Percentiles rank a stretch among this genome's conserved stretches.
phyloP scores from a whole-genome alignment of 257 asterid species.

The Solanum ahanhuiri region DNA sequence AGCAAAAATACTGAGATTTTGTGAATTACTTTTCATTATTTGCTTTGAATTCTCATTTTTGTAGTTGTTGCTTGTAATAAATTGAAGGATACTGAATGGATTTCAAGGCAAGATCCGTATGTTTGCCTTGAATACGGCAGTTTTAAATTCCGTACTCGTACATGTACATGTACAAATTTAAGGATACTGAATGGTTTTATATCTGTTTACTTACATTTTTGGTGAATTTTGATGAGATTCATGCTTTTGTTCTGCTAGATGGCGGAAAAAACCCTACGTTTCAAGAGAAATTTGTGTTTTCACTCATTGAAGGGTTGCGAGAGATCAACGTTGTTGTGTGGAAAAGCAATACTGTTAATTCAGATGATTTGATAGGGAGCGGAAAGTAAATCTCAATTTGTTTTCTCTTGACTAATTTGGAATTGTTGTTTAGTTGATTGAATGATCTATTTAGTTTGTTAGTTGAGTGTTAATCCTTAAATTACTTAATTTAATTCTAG shows the following conservation, averaged over 20 bases:
- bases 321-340: conserved; percentile 60
- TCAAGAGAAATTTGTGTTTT: conserved; percentile 81
- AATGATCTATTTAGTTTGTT: neutral
- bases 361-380: conserved; percentile 76
- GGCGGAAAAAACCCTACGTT: conserved; percentile 89
- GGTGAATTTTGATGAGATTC: neutral
- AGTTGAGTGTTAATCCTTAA: neutral
- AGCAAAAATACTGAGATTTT: neutral
- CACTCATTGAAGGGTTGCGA: conserved; percentile 73
- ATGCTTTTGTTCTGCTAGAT: conserved; percentile 21
- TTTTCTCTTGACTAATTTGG: neutral
- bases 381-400: conserved; percentile 50
- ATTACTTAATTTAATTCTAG: conserved; percentile 19
- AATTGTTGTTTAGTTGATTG: neutral
- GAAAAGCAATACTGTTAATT: conserved; percentile 83
- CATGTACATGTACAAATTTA: conserved; percentile 54
- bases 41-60: neutral
- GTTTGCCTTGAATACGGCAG: conserved; percentile 71
- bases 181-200: too few relatives aligned
- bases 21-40: neutral
- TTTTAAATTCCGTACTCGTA: conserved; percentile 69
- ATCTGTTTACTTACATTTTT: neutral
- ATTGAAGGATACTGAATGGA: neutral
- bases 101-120: conserved; percentile 98
- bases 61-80: conserved; percentile 72